A percentile compares a stretch with the other conserved stretches of the same genome.
Conservation (phyloP, 805 yeast genomes). For the Nadsonia fulvescens region DNA sequence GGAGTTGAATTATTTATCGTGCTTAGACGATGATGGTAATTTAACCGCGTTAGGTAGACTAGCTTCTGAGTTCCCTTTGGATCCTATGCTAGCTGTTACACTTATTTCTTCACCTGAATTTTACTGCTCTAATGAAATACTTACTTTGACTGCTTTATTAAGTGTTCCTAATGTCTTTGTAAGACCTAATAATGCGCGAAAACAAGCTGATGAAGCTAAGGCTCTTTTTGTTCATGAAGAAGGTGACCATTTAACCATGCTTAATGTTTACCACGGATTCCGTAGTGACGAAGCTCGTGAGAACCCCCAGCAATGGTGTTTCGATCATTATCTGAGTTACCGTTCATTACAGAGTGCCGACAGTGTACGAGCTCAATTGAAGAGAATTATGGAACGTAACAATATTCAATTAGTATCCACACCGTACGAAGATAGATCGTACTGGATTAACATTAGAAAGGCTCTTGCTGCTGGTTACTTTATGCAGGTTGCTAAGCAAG, state of each 20-base stretch:
- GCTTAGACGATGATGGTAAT: conserved; percentile 83
- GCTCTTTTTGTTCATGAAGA: conserved; percentile 77
- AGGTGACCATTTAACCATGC: conserved; percentile 83
- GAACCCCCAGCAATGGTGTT: conserved; percentile 61
- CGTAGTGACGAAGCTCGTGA: conserved; percentile 53
- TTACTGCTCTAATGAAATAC: conserved; percentile 73
- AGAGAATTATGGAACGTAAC: conserved; percentile 63
- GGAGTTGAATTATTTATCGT: conserved; percentile 77
- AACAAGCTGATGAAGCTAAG: conserved; percentile 84
- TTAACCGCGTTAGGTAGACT: conserved; percentile 76
- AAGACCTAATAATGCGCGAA: conserved; percentile 74
- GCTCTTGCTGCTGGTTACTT: conserved; percentile 87
- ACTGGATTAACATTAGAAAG: conserved; percentile 63
- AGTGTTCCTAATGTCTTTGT: conserved; percentile 91
- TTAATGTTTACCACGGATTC: conserved; percentile 79
- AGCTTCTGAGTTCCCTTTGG: conserved; percentile 87
- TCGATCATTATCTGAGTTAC: conserved; percentile 70
- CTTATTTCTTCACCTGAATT: conserved; percentile 74
- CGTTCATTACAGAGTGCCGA: conserved; percentile 77
- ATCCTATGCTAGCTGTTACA: conserved; percentile 89
- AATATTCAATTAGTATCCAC: conserved; percentile 59
- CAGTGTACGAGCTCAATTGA: conserved; percentile 69
- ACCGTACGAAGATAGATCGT: conserved; percentile 41
- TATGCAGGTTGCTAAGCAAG: conserved; percentile 87
- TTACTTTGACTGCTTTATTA: conserved; percentile 75